phyloP scores from a whole-genome alignment of 2,329 filamentous ascomycete species.

The Penicillium corylophilum region DNA sequence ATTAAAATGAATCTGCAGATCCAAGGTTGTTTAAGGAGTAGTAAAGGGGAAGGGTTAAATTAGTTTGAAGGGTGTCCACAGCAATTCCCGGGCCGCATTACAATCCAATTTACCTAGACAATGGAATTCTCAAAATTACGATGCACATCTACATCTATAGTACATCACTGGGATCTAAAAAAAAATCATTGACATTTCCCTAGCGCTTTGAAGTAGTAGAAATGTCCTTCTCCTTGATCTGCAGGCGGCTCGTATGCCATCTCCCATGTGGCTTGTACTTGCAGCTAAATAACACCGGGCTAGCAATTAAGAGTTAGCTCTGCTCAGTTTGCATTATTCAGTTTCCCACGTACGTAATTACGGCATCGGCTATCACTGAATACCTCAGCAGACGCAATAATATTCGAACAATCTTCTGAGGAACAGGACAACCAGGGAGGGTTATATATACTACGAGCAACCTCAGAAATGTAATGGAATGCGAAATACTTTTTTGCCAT shows the following conservation, averaged over 20 bases:
- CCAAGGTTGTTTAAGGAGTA: neutral
- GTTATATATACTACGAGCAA: neutral
- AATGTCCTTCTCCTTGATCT: neutral
- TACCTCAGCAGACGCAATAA: no score
- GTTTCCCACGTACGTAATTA: no score
- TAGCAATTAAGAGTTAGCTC: neutral
- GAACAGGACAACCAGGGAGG: no score
- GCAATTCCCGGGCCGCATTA: neutral
- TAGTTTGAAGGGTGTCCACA: neutral
- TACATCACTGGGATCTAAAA: neutral
- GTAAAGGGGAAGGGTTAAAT: neutral
- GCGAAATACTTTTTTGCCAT: slow-evolving; percentile 24
- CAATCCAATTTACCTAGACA: neutral
- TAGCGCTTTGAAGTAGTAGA: neutral
- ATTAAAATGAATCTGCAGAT: neutral
- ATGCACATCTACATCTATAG: neutral
- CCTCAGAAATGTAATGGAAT: neutral
- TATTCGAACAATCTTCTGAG: no score
- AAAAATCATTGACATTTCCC: neutral
- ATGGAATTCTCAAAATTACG: neutral
- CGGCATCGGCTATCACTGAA: no score
- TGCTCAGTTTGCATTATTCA: neutral
- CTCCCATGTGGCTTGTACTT: neutral
- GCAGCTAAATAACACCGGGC: neutral
- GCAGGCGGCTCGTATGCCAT: neutral